phyloP scores from a whole-genome alignment of 768 basidiomycete species.

The Multifurca ochricompacta region DNA sequence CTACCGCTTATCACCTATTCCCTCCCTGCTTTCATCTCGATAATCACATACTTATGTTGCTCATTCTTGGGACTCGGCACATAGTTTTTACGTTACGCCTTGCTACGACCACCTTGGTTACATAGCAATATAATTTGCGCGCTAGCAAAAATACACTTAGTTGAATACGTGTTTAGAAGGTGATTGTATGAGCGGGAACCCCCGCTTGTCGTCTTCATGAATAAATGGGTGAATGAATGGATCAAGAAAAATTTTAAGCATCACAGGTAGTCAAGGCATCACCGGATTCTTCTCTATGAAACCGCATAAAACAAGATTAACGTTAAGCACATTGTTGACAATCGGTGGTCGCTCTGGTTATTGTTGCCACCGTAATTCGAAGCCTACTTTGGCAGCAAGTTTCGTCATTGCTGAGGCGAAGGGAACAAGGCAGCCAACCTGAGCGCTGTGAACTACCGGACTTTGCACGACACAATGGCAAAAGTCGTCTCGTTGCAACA shows the following conservation, averaged over 20 bases:
- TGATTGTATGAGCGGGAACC: no score
- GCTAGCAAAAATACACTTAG: background rate
- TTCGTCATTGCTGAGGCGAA: background rate
- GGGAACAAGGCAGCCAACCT: background rate
- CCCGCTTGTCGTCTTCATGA: no score
- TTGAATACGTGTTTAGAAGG: background rate
- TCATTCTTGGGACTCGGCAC: background rate
- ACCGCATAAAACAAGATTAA: background rate
- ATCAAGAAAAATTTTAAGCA: no score
- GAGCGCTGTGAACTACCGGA: background rate
- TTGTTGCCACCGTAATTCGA: background rate
- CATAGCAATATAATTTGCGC: background rate
- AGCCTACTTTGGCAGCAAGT: background rate
- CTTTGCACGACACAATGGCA: background rate
- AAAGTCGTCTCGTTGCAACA: slow-evolving; percentile 31
- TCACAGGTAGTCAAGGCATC: no score
- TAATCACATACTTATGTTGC: background rate
- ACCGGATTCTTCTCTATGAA: background rate
- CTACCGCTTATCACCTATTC: background rate
- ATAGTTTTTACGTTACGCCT: background rate
- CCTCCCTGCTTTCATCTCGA: background rate
- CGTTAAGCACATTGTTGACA: no score
- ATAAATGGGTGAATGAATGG: no score
- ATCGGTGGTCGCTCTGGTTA: no score
- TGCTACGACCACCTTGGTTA: background rate